Evolutionary conservation across 371 early-diverging fungal genomes (phyloP).

Genomic region (Funneliformis caledonium): DNA sequence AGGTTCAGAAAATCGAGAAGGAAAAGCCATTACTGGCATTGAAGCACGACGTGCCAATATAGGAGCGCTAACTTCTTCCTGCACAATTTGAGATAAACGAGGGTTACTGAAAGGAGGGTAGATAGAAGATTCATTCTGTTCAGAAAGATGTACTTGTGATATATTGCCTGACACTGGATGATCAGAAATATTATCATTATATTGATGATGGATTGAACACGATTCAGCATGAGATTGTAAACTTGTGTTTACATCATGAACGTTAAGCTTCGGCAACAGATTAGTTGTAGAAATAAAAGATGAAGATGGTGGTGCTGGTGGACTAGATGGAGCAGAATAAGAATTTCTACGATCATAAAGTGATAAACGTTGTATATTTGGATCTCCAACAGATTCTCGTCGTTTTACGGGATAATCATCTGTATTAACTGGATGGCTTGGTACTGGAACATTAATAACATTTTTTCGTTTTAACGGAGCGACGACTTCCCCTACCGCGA

Average conservation of each 20-base stretch:
- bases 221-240: conserved; percentile 33
- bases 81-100: conserved; percentile 41
- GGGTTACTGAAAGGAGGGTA: conserved; percentile 38
- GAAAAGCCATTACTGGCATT: conserved; percentile 53
- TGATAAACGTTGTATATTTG: conserved; percentile 33
- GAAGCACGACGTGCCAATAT: conserved; percentile 53
- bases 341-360: conserved; percentile 38
- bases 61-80: conserved; percentile 42
- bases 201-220: conserved; percentile 13
- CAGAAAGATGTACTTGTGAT: conserved; percentile 16
- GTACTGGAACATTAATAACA: neutral
- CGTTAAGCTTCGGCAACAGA: conserved; percentile 33
- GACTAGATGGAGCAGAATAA: conserved; percentile 43
- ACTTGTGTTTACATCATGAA: conserved; percentile 20
- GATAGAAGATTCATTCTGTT: conserved; percentile 19
- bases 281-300: conserved; percentile 16
- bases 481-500: conserved; percentile 38
- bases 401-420: conserved; percentile 40
- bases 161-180: conserved; percentile 21
- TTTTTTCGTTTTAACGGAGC: conserved; percentile 37
- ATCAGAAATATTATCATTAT: conserved; percentile 33
- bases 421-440: conserved; percentile 21
- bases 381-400: conserved; percentile 38
- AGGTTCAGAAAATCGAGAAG: conserved; percentile 34
- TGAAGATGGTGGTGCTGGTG: conserved; percentile 47